phyloP scores from a whole-genome alignment of 2,329 filamentous ascomycete genomes.

The Cordyceps pruinosa region DNA sequence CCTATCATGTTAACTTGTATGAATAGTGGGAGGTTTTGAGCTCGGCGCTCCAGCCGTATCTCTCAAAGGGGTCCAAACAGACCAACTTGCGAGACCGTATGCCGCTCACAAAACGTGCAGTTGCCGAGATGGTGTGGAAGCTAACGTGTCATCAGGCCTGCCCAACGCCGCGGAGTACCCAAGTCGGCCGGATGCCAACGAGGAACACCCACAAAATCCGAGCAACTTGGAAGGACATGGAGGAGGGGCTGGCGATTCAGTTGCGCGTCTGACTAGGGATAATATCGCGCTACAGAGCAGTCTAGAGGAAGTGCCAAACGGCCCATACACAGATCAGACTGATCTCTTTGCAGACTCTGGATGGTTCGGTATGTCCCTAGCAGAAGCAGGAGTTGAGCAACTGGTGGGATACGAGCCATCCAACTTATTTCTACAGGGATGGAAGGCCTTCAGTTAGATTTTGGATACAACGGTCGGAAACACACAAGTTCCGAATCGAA shows the following conservation, averaged over 20 bases:
- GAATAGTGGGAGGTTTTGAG: background rate
- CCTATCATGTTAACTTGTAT: background rate
- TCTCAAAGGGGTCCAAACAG: background rate
- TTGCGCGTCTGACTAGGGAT: background rate
- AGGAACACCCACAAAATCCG: background rate
- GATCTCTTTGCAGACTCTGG: background rate
- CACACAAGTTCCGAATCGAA: no score
- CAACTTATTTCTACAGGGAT: background rate
- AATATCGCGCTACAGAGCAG: background rate
- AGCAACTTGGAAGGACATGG: background rate
- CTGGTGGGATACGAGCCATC: constrained; percentile 4
- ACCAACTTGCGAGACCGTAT: background rate
- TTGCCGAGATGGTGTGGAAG: background rate
- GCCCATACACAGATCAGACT: background rate
- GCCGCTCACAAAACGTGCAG: background rate
- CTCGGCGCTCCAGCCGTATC: background rate
- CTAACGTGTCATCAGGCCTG: background rate
- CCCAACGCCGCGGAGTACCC: no score
- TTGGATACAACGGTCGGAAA: no score
- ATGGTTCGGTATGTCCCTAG: constrained; percentile 1
- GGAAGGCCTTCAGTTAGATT: constrained; percentile 1
- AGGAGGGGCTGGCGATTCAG: background rate
- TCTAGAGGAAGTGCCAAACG: background rate
- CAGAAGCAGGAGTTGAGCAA: constrained; percentile 3
- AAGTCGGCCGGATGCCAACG: background rate